phyloP scores from a whole-genome alignment of 2,329 filamentous ascomycete species.

The Aspergillus fumigatiaffinis region DNA sequence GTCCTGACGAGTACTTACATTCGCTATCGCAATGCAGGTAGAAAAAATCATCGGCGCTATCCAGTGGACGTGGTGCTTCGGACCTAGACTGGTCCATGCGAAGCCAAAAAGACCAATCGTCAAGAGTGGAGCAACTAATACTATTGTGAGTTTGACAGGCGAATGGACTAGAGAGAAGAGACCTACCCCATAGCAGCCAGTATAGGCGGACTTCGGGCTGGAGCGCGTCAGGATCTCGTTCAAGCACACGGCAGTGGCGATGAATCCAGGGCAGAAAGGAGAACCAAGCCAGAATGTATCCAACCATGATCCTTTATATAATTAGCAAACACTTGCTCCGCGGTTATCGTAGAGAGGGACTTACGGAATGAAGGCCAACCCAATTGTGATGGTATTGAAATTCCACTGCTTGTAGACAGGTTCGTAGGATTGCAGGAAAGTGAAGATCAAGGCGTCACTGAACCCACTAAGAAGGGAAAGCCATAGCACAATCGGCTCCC shows the following conservation, averaged over 20 bases:
- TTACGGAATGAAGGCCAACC: constrained; percentile 20
- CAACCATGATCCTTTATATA: constrained; percentile 39
- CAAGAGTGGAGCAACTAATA: constrained; percentile 54
- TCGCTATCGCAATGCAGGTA: constrained; percentile 66
- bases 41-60: constrained; percentile 64
- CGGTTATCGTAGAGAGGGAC: background rate
- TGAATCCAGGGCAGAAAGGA: constrained; percentile 51
- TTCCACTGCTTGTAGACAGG: constrained; percentile 47
- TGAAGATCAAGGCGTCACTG: constrained; percentile 72
- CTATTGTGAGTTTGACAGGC: constrained; percentile 25
- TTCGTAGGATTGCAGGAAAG: constrained; percentile 68
- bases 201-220: background rate
- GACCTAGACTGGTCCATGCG: constrained; percentile 63
- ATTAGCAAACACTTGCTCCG: background rate
- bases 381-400: constrained; percentile 17
- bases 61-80: constrained; percentile 60
- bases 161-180: background rate
- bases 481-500: constrained; percentile 68
- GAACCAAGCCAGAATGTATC: constrained; percentile 53
- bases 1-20: constrained; percentile 29
- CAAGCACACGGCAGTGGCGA: constrained; percentile 37
- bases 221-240: constrained; percentile 2
- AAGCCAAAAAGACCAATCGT: constrained; percentile 68
- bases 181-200: background rate
- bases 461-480: constrained; percentile 70